Conservation (phyloP, 139 green algal genomes). For the Chlorella vulgaris region DNA sequence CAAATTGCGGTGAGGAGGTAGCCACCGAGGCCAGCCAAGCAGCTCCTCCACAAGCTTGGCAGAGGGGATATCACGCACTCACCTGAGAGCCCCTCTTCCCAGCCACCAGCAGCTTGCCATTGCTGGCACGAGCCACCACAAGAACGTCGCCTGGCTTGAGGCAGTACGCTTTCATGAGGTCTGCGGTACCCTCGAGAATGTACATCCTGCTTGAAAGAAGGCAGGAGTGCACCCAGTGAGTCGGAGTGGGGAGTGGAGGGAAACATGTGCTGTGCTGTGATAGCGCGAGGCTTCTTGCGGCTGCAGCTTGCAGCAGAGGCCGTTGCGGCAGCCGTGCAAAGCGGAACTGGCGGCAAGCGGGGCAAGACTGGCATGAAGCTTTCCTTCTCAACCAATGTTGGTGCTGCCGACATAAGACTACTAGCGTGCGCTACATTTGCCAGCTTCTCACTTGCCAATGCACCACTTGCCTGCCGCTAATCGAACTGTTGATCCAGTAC, state of each 20-base stretch:
- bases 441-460: not conserved
- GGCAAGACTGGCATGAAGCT: no score
- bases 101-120: not conserved
- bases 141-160: not conserved
- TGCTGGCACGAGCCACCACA: not conserved
- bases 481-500: conserved; percentile 15
- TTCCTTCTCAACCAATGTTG: no score
- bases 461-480: not conserved
- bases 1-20: no score
- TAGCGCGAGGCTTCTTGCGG: no score
- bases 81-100: not conserved
- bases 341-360: no score
- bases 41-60: no score
- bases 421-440: not conserved
- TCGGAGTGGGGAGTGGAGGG: not conserved
- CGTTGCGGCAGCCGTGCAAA: no score
- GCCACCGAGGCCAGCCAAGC: no score
- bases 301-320: no score
- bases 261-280: not conserved
- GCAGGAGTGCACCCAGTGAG: not conserved
- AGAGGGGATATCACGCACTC: no score
- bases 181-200: conserved; percentile 1
- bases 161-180: not conserved
- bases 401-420: no score
- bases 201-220: conserved; percentile 3